These are phyloP conservation scores for Beauveria australis DNA, from an alignment of 2,329 filamentous ascomycete species.

Conservation along the genomic window DNA sequence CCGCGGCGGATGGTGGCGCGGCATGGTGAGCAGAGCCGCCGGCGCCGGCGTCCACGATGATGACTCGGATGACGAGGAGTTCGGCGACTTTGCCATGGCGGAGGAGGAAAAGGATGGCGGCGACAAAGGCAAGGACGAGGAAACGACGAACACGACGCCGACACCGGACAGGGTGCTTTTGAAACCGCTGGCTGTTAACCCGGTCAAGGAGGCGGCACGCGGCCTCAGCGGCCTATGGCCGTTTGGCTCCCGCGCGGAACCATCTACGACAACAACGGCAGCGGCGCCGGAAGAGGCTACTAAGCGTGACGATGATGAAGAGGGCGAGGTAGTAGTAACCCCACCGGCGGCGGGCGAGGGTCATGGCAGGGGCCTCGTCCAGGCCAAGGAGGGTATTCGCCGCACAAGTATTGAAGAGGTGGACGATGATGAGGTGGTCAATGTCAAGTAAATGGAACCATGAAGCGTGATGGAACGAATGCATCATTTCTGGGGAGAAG, in stretches of 20 bases:
- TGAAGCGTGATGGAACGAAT: not conserved
- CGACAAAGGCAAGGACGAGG: conserved; percentile 11
- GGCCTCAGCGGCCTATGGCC: conserved; percentile 50
- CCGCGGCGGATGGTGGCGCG: conserved; percentile 43
- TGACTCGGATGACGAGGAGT: conserved; percentile 51
- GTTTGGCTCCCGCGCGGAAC: conserved; percentile 34
- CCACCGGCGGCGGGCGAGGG: conserved; percentile 20
- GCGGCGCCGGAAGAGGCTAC: conserved; percentile 28
- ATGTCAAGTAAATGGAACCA: not conserved
- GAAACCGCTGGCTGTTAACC: conserved; percentile 47
- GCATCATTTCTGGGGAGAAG: not conserved
- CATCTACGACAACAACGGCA: conserved; percentile 30
- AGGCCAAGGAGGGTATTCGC: conserved; percentile 44
- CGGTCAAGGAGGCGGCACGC: conserved; percentile 31
- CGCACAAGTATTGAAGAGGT: conserved; percentile 54
- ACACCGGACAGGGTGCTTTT: conserved; percentile 38
- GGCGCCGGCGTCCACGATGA: conserved; percentile 27
- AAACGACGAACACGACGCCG: not conserved
- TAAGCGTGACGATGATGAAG: conserved; percentile 16
- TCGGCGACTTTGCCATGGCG: conserved; percentile 62
- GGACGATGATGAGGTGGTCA: conserved; percentile 39
- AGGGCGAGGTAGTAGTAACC: conserved; percentile 16
- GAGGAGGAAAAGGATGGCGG: conserved; percentile 33
- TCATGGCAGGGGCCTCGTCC: conserved; percentile 30
- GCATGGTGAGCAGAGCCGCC: conserved; percentile 28